Conservation (phyloP, 352 stramenopile species). For the Phytophthora pluvialis region DNA sequence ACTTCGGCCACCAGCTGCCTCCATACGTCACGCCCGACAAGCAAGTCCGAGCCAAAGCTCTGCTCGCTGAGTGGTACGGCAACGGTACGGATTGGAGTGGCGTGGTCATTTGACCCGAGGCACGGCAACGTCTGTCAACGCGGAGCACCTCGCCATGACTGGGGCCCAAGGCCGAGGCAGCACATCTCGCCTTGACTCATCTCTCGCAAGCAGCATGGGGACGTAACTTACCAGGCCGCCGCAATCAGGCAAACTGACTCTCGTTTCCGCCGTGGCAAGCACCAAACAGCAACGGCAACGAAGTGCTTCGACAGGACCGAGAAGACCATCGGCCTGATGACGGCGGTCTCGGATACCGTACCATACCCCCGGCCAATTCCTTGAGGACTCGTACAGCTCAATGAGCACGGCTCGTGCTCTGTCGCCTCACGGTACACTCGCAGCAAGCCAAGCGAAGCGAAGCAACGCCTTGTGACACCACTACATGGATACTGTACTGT, state of each 20-base stretch:
- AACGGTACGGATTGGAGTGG: constrained; percentile 5
- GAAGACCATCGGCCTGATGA: constrained; percentile 16
- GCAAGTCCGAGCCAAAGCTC: constrained; percentile 2
- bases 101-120: constrained; percentile 9
- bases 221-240: constrained; percentile 9
- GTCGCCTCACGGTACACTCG: not conserved
- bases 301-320: not conserved
- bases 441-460: not conserved
- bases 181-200: constrained; percentile 33
- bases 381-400: constrained; percentile 1
- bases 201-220: constrained; percentile 8
- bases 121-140: constrained; percentile 15
- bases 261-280: constrained; percentile 7
- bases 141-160: constrained; percentile 3
- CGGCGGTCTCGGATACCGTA: not conserved
- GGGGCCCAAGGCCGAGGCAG: not conserved
- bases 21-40: no score
- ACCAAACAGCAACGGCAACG: constrained; percentile 1
- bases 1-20: no score
- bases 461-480: constrained; percentile 1
- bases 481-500: no score
- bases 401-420: not conserved
- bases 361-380: not conserved
- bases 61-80: constrained; percentile 1
- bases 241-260: constrained; percentile 29